A percentile compares a stretch with the other conserved stretches of the same genome.
These are phyloP conservation scores for Sutorius eximius DNA, from an alignment of 1,284 basidiomycete species.

Conservation along the genomic window DNA sequence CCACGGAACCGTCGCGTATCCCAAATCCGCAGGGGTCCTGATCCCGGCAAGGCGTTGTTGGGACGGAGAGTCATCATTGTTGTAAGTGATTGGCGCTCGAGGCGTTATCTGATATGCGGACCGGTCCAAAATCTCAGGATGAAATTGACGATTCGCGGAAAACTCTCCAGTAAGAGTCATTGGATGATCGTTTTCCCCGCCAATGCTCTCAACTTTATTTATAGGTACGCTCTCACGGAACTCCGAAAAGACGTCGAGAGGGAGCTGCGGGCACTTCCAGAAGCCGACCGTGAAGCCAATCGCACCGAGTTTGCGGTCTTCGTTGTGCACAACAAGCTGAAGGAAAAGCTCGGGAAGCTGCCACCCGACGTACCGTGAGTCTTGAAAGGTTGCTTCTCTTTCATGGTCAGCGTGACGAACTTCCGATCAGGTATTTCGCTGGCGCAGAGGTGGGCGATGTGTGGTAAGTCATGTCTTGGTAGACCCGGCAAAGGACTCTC, in stretches of 20 bases:
- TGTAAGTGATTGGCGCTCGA: conserved; percentile 45
- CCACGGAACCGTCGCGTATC: conserved; percentile 6
- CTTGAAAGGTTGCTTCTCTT: neutral
- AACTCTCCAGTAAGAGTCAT: conserved; percentile 68
- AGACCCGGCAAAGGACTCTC: conserved; percentile 10
- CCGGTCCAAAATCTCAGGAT: conserved; percentile 54
- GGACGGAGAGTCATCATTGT: conserved; percentile 83
- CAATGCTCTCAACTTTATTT: conserved; percentile 7
- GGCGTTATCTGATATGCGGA: conserved; percentile 12
- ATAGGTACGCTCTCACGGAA: conserved; percentile 84
- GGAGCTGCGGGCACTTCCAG: conserved; percentile 64
- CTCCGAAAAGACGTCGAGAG: conserved; percentile 83
- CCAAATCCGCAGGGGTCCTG: conserved; percentile 48
- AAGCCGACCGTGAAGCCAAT: conserved; percentile 68
- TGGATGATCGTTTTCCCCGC: neutral
- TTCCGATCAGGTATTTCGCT: conserved; percentile 58
- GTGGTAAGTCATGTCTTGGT: conserved; percentile 44
- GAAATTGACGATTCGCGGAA: conserved; percentile 94
- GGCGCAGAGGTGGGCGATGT: conserved; percentile 67
- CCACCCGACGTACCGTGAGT: conserved; percentile 65
- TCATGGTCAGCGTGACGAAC: conserved; percentile 7
- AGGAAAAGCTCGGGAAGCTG: conserved; percentile 76
- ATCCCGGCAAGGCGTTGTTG: conserved; percentile 69
- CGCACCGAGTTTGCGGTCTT: conserved; percentile 87
- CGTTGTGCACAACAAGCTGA: conserved; percentile 94